Evolutionary conservation across 179 eudicot genomes (phyloP), one percentile per base, ranked within the genome.

Genomic region (Vitellaria paradoxa): DNA sequence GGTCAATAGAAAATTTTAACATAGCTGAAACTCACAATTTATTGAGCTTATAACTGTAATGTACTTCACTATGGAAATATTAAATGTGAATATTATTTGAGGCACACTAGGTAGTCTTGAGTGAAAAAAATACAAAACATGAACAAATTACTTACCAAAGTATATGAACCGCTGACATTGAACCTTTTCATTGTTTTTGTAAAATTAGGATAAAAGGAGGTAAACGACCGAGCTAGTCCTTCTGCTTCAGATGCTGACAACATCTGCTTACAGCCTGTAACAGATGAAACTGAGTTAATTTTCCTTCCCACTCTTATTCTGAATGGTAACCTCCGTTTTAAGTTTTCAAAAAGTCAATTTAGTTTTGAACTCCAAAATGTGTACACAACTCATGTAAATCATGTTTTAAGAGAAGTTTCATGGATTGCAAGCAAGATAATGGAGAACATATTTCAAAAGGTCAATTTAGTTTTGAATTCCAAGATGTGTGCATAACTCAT

Each of bases 171-270:
- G 72, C 82, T 85, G 73, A 93, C 79, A 81, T 91, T 91, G 81
- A 92, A 93, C 75, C 84, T 78, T 73, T 84, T 91, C 97, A 95
- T 91, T 72, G 90, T 90, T 82, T 88, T 86, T 10, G 84, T 84
- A 83, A 95, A 95, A 79, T 85, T 86, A 52, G 99, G 97, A 70
- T 85, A 91, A 70, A 52, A 68, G 12, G 99, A 95, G 60, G 88
- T 82, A 81, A 93, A 89, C 72, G 94, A 81, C 64, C 79, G 87
- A 78, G 91, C 96, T 70, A 87, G 83, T 77, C 82, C 88, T 79
- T 89, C 88, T 69, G 96, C 97, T 72, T 91, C 86, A 71, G 88
- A 81, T 70, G 93, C 86, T 61, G 95, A 87, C 70, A 95, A 74
- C 64, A 65, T 66, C 52, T 50, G 77, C 75, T 60, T 65, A 53